These are phyloP conservation scores for Torulaspora microellipsoides DNA, from an alignment of 805 yeast genomes.

Conservation along the genomic window DNA sequence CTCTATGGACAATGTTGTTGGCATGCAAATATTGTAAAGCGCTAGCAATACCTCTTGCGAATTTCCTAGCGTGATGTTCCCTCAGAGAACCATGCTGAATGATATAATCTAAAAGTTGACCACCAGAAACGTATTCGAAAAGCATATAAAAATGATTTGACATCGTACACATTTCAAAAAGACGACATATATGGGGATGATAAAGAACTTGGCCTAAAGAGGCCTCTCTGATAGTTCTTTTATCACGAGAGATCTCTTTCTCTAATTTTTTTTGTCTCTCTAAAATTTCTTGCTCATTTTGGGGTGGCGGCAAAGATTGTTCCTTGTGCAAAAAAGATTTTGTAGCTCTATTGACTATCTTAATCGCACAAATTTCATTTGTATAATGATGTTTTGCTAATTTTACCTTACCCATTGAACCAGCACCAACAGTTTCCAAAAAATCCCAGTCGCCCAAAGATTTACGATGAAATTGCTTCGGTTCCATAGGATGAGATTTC, in stretches of 20 bases:
- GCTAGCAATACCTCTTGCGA: conserved; percentile 90
- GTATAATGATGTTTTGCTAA: conserved; percentile 82
- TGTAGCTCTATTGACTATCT: conserved; percentile 88
- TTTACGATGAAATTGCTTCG: conserved; percentile 63
- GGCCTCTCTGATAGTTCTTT: conserved; percentile 90
- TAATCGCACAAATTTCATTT: conserved; percentile 81
- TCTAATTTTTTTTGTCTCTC: conserved; percentile 67
- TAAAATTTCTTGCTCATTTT: conserved; percentile 50
- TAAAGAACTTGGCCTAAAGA: conserved; percentile 84
- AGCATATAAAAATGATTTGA: conserved; percentile 95
- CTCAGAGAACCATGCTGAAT: conserved; percentile 93
- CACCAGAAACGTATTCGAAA: conserved; percentile 95
- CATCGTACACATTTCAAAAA: conserved; percentile 94
- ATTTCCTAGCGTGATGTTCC: conserved; percentile 90
- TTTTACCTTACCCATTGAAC: conserved; percentile 98
- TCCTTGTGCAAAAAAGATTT: conserved; percentile 70
- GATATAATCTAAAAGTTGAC: conserved; percentile 94
- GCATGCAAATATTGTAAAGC: conserved; percentile 92
- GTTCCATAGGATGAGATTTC: conserved; percentile 12
- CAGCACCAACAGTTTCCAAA: conserved; percentile 92
- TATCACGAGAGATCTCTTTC: conserved; percentile 84
- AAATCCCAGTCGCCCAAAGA: conserved; percentile 97
- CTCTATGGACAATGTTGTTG: conserved; percentile 94
- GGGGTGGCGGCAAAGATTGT: conserved; percentile 62
- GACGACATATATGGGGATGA: conserved; percentile 88